phyloP scores from a whole-genome alignment of 2,329 filamentous ascomycete genomes.

The Aspergillus sp. region DNA sequence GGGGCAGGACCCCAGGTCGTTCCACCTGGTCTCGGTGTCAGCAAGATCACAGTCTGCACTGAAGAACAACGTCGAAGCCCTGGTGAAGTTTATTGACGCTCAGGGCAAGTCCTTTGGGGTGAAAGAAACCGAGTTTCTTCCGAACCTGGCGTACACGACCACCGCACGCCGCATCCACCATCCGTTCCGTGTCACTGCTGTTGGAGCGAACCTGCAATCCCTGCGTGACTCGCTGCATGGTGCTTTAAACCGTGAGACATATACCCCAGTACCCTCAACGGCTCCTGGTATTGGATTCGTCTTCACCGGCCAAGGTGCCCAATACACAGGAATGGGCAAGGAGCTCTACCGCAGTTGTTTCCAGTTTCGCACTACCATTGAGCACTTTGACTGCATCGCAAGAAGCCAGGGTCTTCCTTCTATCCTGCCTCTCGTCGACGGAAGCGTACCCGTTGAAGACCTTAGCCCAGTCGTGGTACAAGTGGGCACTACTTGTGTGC shows the following conservation, averaged over 20 bases:
- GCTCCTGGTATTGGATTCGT: constrained; percentile 27
- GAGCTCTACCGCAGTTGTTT: constrained; percentile 34
- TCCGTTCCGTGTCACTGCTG: constrained; percentile 30
- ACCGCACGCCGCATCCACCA: constrained; percentile 59
- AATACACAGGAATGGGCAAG: constrained; percentile 40
- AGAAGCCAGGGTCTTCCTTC: constrained; percentile 40
- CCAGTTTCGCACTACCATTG: constrained; percentile 35
- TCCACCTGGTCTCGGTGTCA: constrained; percentile 60
- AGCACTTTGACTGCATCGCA: constrained; percentile 35
- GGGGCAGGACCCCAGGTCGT: constrained; percentile 54
- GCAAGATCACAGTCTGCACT: constrained; percentile 50
- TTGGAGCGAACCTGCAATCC: constrained; percentile 23
- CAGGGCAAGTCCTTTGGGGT: constrained; percentile 31
- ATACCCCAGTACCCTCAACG: constrained; percentile 20
- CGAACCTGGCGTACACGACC: constrained; percentile 65
- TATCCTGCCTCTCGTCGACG: constrained; percentile 39
- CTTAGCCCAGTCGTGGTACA: constrained; percentile 33
- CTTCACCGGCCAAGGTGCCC: constrained; percentile 44
- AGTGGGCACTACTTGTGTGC: constrained; percentile 40
- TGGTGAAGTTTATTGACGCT: constrained; percentile 53
- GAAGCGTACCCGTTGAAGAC: constrained; percentile 31
- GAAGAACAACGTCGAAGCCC: constrained; percentile 57
- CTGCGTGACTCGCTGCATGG: constrained; percentile 14
- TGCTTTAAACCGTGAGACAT: constrained; percentile 13
- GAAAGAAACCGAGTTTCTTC: constrained; percentile 45